A percentile compares a stretch with the other conserved stretches of the same genome.
Conservation (phyloP, 208 protist species). For the Crithidia thermophila region DNA sequence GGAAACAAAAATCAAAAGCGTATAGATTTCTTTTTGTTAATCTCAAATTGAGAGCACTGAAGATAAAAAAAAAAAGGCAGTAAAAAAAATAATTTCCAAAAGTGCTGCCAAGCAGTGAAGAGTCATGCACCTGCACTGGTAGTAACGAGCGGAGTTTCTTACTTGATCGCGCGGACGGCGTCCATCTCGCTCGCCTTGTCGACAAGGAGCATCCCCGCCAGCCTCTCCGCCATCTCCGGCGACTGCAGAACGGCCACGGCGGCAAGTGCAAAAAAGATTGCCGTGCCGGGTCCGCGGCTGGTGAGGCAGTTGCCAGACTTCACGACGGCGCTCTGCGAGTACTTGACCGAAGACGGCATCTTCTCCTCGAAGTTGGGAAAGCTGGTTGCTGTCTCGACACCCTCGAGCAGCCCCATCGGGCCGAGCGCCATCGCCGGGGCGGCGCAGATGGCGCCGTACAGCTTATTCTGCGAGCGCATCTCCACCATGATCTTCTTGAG, state of each 20-base stretch:
- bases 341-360: constrained; percentile 60
- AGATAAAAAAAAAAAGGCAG: constrained; percentile 18
- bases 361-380: constrained; percentile 80
- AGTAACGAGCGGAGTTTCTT: neutral
- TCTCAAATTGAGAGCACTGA: no score
- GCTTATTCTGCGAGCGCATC: constrained; percentile 53
- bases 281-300: constrained; percentile 83
- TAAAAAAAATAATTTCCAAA: no score
- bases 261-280: constrained; percentile 83
- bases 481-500: constrained; percentile 82
- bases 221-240: constrained; percentile 54
- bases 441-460: constrained; percentile 89
- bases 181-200: constrained; percentile 38
- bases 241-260: constrained; percentile 68
- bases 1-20: no score
- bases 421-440: constrained; percentile 64
- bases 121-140: no score
- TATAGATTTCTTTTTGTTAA: no score
- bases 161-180: constrained; percentile 28
- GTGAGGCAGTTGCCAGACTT: constrained; percentile 84
- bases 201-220: constrained; percentile 80
- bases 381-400: constrained; percentile 73
- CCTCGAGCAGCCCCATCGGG: constrained; percentile 78
- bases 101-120: neutral
- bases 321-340: constrained; percentile 67